A percentile compares a stretch with the other conserved stretches of the same genome.
These are phyloP conservation scores for Halteria grandinella DNA, from an alignment of 73 alveolate genomes.

Conservation along the genomic window DNA sequence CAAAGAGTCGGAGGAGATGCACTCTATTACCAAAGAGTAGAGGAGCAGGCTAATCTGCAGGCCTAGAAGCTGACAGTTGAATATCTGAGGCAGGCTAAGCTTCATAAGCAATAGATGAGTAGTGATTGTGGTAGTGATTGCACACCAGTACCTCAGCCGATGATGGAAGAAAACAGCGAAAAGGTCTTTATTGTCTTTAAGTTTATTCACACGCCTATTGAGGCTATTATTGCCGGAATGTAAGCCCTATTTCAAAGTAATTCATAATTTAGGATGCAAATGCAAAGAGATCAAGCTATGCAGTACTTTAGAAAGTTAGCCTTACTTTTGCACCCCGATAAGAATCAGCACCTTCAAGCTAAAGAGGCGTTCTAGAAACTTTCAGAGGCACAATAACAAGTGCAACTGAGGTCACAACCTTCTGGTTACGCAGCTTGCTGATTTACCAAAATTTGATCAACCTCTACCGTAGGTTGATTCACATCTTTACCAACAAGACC, in stretches of 20 bases:
- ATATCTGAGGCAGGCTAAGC: constrained; percentile 11
- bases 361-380: constrained; percentile 71
- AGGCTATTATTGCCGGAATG: constrained; percentile 49
- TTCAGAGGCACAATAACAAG: no score
- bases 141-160: no score
- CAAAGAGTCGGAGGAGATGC: constrained; percentile 20
- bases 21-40: constrained; percentile 39
- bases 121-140: neutral
- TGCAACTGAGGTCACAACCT: constrained; percentile 21
- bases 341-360: constrained; percentile 76
- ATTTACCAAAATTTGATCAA: no score
- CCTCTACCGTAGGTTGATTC: no score
- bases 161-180: neutral
- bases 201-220: constrained; percentile 49
- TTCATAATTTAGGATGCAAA: constrained; percentile 4
- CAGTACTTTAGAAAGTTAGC: constrained; percentile 72
- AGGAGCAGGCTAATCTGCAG: constrained; percentile 41
- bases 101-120: neutral
- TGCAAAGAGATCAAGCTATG: constrained; percentile 56
- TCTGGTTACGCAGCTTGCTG: constrained; percentile 51
- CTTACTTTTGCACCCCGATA: constrained; percentile 71
- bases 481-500: no score
- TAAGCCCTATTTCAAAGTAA: neutral
- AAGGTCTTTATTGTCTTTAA: constrained; percentile 47
- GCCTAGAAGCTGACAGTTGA: constrained; percentile 46